Conservation (phyloP, 2,329 filamentous ascomycete genomes). For the Parafenestella ontariensis region DNA sequence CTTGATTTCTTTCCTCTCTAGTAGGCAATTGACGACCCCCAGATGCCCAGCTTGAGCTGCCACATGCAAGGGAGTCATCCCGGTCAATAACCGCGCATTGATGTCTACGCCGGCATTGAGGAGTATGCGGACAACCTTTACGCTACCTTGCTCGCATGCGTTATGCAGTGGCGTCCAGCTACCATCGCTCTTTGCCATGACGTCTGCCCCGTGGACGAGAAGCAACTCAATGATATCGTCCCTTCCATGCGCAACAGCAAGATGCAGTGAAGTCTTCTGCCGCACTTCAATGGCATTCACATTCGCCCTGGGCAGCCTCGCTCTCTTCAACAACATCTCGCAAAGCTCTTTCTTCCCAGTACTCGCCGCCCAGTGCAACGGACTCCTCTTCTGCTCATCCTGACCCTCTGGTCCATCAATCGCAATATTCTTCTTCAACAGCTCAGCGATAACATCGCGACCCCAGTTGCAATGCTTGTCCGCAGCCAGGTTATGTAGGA, state of each 20-base stretch:
- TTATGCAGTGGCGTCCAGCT: constrained; percentile 46
- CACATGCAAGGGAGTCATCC: constrained; percentile 48
- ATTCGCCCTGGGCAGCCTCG: constrained; percentile 33
- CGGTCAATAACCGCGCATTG: constrained; percentile 42
- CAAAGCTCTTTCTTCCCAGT: constrained; percentile 62
- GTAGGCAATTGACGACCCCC: constrained; percentile 46
- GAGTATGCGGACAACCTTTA: constrained; percentile 40
- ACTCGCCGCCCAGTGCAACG: constrained; percentile 65
- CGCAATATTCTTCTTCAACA: constrained; percentile 50
- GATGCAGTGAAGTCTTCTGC: constrained; percentile 47
- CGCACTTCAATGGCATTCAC: constrained; percentile 45
- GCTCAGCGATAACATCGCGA: constrained; percentile 51
- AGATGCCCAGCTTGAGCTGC: constrained; percentile 47
- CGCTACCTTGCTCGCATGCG: constrained; percentile 42
- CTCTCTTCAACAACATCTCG: constrained; percentile 53
- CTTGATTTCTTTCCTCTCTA: constrained; percentile 46
- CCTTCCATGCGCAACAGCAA: constrained; percentile 42
- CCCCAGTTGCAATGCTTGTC: constrained; percentile 57
- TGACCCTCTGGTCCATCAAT: constrained; percentile 51
- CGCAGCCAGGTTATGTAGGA: constrained; percentile 48
- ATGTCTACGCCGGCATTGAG: constrained; percentile 42
- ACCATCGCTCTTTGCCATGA: constrained; percentile 45
- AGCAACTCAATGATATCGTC: constrained; percentile 48
- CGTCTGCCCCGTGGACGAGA: constrained; percentile 38
- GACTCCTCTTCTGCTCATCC: constrained; percentile 59